Base-by-base conservation (phyloP, 306 rosid species). In the Rosa lucieae region DNA sequence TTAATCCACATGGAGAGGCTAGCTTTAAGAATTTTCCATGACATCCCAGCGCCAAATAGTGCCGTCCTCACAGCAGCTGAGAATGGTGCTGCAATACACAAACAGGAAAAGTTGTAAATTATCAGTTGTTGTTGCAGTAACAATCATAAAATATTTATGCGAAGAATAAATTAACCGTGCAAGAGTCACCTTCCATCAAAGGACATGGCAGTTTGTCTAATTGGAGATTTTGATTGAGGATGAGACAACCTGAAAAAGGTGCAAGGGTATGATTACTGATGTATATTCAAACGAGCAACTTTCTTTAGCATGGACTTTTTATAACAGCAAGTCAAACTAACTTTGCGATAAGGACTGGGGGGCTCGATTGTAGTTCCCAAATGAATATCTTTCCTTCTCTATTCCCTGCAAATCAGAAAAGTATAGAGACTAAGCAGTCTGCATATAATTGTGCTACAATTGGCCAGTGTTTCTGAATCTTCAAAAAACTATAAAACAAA, bases 21-120 rank as follows among this genome's bases (percentile, higher is more conserved):
- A 29, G 32, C 73, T 55, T 55, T 72, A 72, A 43, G 84, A 70
- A 55, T 56, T 78, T 56, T 87, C 49, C 42, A 82, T 70, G 20
- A 76, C 93, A 83, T 96, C 99, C 99, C 98, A 96, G n/a, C 97
- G 98, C 99, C 99, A 96, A 79, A 96, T 91, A 20, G 98, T 93
- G 77, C 98, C 98, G n/a, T 93, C 96, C 78, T 96, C 98, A 42
- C 94, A 90, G 88, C 99, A 89, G 81, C 94, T 72, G 78, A 96
- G 92, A 78, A 95, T 93, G 79, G 89, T 95, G 62, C 99, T 95
- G 86, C 87, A 88, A 72, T 71, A 85, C 37, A 77, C 10, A 39
- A 79, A 32, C 42, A 1, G 39, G 42, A 40, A 66, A 35, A 58
- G 17, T 53, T 44, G 9, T 8, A 29, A 32, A 47, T 40, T 53